Evolutionary conservation across 1,284 basidiomycete genomes (phyloP), one percentile per base, ranked within the genome.

Genomic region (Tilletia caries): DNA sequence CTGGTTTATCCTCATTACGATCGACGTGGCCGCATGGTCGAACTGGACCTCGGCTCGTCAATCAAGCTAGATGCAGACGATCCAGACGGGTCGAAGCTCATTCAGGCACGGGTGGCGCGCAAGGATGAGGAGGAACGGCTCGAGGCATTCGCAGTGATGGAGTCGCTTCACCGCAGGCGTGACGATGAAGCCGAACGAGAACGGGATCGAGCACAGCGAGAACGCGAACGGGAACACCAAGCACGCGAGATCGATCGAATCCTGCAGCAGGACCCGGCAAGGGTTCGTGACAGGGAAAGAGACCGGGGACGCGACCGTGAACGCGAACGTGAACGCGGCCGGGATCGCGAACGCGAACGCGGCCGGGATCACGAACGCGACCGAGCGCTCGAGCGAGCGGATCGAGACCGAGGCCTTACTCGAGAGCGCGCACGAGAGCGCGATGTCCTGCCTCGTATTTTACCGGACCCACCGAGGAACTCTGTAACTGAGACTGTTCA

Each of bases 1-100:
- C 73, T 82, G 29, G 73, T 82, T 1, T 80, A 78, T 44, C 74
- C 79, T 0, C 67, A 75, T 20, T 72, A 71, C 41, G 75, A 78
- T 44, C 41, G 68, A 5, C 13, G 64, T 10, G 74, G 73, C n/a
- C 27, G 32, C 44, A 64, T 76, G 25, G 65, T 71, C 50, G 77
- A 80, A 66, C 33, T 80, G 12, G 50, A 73, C 18, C 70, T 80
- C 0, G 79, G 77, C 54, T 73, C 68, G 50, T 68, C 54, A 32
- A 77, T 82, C 48, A 67, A 72, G n/a, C 54, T 79, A 62, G 76
- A 65, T 8, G 60, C 72, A 5, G 78, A 78, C 34, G 81, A 82
- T 67, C 73, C 71, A 2, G 78, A 82, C 41, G 81, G 81, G 13
- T 70, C 71, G 18, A 70, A 68, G 0, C 68, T 80, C n/a, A 74